Evolutionary conservation across 179 eudicot genomes (phyloP), one percentile per base, ranked within the genome.

Genomic region (Nepenthes alata): DNA sequence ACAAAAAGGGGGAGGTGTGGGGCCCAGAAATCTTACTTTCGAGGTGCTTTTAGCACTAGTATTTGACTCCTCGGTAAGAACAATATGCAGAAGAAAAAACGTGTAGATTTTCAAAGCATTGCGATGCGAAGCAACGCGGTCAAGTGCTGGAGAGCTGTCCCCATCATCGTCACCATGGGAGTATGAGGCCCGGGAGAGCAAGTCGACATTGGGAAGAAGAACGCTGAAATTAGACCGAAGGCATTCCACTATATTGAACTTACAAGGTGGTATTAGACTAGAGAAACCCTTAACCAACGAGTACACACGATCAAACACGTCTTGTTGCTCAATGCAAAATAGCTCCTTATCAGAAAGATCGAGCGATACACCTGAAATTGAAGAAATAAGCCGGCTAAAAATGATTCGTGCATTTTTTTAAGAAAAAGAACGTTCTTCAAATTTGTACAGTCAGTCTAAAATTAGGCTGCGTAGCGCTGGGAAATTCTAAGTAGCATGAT

Each of bases 61-160:
- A 54, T 49, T 66, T 0, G 85, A 73, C 69, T 91, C 90, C 79
- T 91, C 85, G 0, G 68, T 67, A 14, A 80, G 81, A 54, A 86
- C 77, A 41, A 88, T 67, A 58, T 84, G 86, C 14, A 91, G 2
- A 13, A 91, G 89, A 58, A 89, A 86, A 57, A 83, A 91, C 0
- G 95, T 83, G 63, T 89, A 89, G 6, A 91, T 83, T 58, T 89
- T 89, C 63, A 89, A 86, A 0, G 98, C 91, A 58, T 91, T 91
- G 0, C 95, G 77, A 48, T 86, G 89, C 2, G 88, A 91, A 34
- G 82, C 88, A 35, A 91, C 74, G 25, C 95, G 74, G 44, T 82
- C 84, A 8, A 73, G 66, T 12, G 66, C 59, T 4, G 65, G 65
- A 36, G 64, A 73, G 59, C 66, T 86, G 2, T 66, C 61, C 12